These are phyloP conservation scores for Podospora pseudocomata DNA, from an alignment of 495 filamentous ascomycete genomes.

Conservation along the genomic window DNA sequence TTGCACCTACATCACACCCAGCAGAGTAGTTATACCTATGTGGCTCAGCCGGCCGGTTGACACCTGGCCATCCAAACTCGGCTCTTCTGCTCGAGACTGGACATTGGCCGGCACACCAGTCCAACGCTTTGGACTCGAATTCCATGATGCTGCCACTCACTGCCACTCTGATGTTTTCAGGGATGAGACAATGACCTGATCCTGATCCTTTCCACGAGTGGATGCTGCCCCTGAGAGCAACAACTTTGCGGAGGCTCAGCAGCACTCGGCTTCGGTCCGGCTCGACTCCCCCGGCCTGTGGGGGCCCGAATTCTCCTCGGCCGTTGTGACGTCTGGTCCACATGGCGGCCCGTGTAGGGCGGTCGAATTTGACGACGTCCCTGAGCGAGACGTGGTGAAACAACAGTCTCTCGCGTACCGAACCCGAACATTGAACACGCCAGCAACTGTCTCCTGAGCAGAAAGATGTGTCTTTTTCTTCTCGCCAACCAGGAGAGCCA, in stretches of 20 bases:
- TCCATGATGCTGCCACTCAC: neutral
- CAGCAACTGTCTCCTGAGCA: too few relatives aligned
- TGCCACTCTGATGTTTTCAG: neutral
- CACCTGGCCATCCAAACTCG: neutral
- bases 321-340: neutral
- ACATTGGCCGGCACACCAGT: neutral
- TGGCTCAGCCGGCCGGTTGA: neutral
- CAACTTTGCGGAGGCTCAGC: neutral
- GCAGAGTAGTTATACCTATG: neutral
- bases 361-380: neutral
- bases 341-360: neutral
- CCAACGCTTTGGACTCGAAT: neutral
- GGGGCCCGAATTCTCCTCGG: neutral
- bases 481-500: neutral
- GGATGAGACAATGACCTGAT: neutral
- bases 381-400: neutral
- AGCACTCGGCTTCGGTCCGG: neutral
- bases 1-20: neutral
- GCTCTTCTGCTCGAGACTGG: neutral
- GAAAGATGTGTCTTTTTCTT: too few relatives aligned
- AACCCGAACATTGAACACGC: neutral
- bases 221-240: neutral
- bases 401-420: neutral
- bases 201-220: neutral
- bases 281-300: neutral